phyloP scores from a whole-genome alignment of 2,329 filamentous ascomycete genomes.

The Sclerotinia nivalis region DNA sequence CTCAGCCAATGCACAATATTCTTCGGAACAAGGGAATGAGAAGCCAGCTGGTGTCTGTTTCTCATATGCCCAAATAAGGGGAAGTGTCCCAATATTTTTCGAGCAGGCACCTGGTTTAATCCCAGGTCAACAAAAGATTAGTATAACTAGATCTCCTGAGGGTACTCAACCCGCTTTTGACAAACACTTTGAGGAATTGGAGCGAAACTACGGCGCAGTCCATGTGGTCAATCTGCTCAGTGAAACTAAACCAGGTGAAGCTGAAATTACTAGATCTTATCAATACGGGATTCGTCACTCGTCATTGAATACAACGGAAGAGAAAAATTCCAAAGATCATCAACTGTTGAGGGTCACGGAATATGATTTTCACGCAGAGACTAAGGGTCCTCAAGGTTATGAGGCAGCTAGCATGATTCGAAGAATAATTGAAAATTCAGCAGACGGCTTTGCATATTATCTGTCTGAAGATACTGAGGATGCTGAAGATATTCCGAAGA shows the following conservation, averaged over 20 bases:
- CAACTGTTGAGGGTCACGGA: constrained; percentile 78
- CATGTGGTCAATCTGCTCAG: constrained; percentile 95
- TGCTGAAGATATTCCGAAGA: constrained; percentile 43
- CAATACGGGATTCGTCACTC: constrained; percentile 74
- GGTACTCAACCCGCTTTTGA: constrained; percentile 94
- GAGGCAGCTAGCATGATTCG: constrained; percentile 87
- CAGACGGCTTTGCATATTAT: constrained; percentile 90
- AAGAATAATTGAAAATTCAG: constrained; percentile 73
- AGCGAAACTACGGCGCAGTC: constrained; percentile 82
- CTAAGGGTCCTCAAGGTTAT: constrained; percentile 81
- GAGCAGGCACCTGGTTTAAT: constrained; percentile 87
- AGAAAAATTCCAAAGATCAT: constrained; percentile 63
- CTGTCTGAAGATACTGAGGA: constrained; percentile 68
- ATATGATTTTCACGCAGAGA: constrained; percentile 96
- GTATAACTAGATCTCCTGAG: constrained; percentile 81
- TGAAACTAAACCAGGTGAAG: constrained; percentile 81
- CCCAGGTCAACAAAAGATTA: constrained; percentile 92
- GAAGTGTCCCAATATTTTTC: constrained; percentile 96
- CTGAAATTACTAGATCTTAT: constrained; percentile 79
- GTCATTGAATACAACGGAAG: constrained; percentile 62
- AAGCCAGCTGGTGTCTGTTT: constrained; percentile 65
- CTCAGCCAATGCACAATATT: constrained; percentile 42
- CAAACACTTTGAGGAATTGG: constrained; percentile 88
- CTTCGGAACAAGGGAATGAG: constrained; percentile 31
- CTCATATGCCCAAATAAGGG: constrained; percentile 89